These are phyloP conservation scores for Crithidia brevicula DNA, from an alignment of 208 protist genomes.

Conservation along the genomic window DNA sequence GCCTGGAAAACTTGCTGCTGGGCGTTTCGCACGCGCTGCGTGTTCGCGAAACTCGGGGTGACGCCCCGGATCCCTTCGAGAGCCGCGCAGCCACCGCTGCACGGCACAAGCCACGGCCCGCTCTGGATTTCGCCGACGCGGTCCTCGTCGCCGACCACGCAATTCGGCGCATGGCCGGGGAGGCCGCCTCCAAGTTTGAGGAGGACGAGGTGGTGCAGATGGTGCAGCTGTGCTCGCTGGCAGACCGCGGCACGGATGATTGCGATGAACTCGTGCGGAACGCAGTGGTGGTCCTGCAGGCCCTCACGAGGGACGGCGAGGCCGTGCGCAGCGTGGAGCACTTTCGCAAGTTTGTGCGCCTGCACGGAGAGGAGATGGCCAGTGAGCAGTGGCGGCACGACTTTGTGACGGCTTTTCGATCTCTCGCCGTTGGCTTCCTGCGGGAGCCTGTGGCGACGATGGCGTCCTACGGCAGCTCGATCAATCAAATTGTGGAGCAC, in stretches of 20 bases:
- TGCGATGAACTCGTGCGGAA: constrained; percentile 23
- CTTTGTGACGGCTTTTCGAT: constrained; percentile 33
- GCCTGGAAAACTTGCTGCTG: constrained; percentile 16
- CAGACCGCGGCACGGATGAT: constrained; percentile 6
- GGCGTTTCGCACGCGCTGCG: constrained; percentile 23
- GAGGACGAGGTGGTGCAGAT: constrained; percentile 18
- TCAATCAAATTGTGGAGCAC: constrained; percentile 29
- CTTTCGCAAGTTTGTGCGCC: constrained; percentile 2
- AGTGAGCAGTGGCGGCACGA: constrained; percentile 23
- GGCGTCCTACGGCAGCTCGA: constrained; percentile 22
- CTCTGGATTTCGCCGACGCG: constrained; percentile 9
- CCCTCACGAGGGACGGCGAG: constrained; percentile 17
- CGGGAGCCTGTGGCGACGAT: constrained; percentile 17
- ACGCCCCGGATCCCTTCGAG: constrained; percentile 1
- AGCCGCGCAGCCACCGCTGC: neutral
- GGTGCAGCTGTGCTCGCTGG: constrained; percentile 22
- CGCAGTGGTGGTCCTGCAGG: constrained; percentile 25
- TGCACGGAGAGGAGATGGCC: constrained; percentile 15
- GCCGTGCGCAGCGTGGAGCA: constrained; percentile 8
- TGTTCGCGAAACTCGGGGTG: neutral
- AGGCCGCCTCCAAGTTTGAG: constrained; percentile 12
- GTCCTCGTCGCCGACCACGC: constrained; percentile 22
- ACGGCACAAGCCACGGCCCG: neutral
- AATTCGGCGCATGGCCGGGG: constrained; percentile 14
- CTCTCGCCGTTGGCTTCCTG: constrained; percentile 33